Evolutionary conservation across 345 rosid genomes (phyloP), one percentile per base, ranked within the genome.

Genomic region (Trapa incisa): DNA sequence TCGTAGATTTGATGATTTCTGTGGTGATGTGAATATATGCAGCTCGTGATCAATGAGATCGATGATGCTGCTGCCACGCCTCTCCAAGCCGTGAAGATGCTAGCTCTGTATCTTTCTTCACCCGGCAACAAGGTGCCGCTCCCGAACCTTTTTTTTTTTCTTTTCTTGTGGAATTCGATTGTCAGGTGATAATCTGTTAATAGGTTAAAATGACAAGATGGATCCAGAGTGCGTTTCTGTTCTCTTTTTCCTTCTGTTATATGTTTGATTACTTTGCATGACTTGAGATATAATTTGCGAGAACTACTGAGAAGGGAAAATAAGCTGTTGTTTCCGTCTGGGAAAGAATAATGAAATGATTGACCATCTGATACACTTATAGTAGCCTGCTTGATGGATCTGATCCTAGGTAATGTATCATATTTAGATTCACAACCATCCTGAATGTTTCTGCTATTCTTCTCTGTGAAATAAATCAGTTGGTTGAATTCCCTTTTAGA

Each of bases 11-110:
- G 65, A 29, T 57, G 37, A 47, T 33, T 60, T 8, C 11, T 68
- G 11, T 39, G 22, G 15, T 42, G 54, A 56, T 35, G 17, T 61
- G 67, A 39, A 47, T 71, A 6, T 45, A 47, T 66, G 16, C 76
- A 93, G 96, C 89, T 91, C 32, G 96, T 89, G 71, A 86, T 94
- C 82, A 79, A 73, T 68, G 99, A 94, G 89, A 91, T 94, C 92
- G 85, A 94, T 58, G 83, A 81, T 61, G 73, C 89, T 0, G 92
- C 92, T 1, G 84, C 97, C 53, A 91, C 99, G 57, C 85, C 97
- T 68, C 99, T 94, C 33, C 97, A 91, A 65, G 99, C 92, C 15
- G 99, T 91, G 67, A 94, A 94, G 72, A 75, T 94, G 81, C 92
- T 94, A 4, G 96, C 95, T 43, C 75, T 87, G 76, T 89, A 91